phyloP scores from a whole-genome alignment of 179 eudicot species.

The Nepenthes alata region DNA sequence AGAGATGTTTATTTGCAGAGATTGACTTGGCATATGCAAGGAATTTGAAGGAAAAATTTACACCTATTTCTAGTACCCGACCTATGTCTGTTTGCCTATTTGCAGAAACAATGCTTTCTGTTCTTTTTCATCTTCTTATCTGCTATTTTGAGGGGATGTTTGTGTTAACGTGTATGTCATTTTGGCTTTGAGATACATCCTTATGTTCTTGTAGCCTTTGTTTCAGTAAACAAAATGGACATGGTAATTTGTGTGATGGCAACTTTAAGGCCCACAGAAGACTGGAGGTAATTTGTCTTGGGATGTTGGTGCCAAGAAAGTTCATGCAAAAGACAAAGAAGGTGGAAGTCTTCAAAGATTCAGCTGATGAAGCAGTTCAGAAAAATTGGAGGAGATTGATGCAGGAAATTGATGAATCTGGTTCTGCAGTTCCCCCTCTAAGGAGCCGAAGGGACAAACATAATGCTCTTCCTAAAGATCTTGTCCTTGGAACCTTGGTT shows the following conservation, averaged over 20 bases:
- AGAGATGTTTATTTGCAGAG: no score
- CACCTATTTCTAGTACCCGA: no score
- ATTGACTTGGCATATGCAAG: no score
- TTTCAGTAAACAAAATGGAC: constrained; percentile 38
- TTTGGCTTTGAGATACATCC: constrained; percentile 2
- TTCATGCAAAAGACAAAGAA: constrained; percentile 83
- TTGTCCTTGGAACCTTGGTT: constrained; percentile 71
- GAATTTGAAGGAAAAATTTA: no score
- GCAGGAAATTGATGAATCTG: constrained; percentile 77
- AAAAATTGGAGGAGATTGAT: constrained; percentile 74
- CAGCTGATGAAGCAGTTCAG: constrained; percentile 75
- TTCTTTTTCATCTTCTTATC: background rate
- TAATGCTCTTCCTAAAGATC: constrained; percentile 61
- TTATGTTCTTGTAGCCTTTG: constrained; percentile 12
- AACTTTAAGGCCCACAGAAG: constrained; percentile 34
- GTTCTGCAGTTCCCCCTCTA: constrained; percentile 65
- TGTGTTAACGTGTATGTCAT: background rate
- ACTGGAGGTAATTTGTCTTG: constrained; percentile 47
- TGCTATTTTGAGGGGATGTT: background rate
- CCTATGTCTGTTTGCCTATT: no score
- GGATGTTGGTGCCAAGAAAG: constrained; percentile 82
- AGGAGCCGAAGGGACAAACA: constrained; percentile 43
- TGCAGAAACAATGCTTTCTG: background rate
- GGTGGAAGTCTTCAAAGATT: constrained; percentile 61
- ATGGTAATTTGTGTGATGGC: constrained; percentile 21